Conservation (phyloP, 495 filamentous ascomycete genomes). For the Pyrenula massariospora region DNA sequence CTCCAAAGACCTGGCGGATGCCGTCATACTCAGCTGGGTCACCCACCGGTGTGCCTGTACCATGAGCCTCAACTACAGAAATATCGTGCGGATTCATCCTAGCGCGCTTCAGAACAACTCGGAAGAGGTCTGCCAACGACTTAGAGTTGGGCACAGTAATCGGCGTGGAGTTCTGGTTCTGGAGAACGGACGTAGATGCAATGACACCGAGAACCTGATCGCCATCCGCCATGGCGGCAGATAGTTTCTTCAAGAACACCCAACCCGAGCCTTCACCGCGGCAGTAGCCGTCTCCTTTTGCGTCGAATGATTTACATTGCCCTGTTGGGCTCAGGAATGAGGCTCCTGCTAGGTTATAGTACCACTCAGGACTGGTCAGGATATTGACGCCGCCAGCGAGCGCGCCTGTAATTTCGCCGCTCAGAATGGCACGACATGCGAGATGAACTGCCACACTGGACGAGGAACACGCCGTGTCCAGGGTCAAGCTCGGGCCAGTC, state of each 20-base stretch:
- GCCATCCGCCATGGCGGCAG: constrained; percentile 43
- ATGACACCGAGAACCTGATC: constrained; percentile 53
- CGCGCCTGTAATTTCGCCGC: constrained; percentile 9
- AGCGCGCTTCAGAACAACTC: constrained; percentile 2
- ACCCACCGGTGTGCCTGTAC: constrained; percentile 23
- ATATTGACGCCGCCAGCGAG: constrained; percentile 20
- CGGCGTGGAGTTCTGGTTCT: constrained; percentile 13
- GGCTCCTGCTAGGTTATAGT: constrained; percentile 11
- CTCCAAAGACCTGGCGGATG: constrained; percentile 21
- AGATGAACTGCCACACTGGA: constrained; percentile 15
- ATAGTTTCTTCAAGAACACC: constrained; percentile 50
- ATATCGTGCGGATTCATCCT: constrained; percentile 9
- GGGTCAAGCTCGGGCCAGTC: constrained; percentile 20
- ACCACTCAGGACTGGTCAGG: constrained; percentile 13
- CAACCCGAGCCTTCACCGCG: constrained; percentile 50
- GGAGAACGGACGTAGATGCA: constrained; percentile 11
- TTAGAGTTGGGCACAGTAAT: constrained; percentile 22
- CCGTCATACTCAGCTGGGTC: constrained; percentile 19
- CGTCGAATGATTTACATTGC: constrained; percentile 52
- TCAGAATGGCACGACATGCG: constrained; percentile 6
- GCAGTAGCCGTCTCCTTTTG: constrained; percentile 55
- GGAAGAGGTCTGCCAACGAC: constrained; percentile 18
- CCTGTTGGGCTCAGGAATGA: constrained; percentile 18
- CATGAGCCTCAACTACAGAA: constrained; percentile 12
- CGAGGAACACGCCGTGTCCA: constrained; percentile 29